phyloP scores from a whole-genome alignment of 176 grass and related monocot species.

The Eragrostis nindensis region DNA sequence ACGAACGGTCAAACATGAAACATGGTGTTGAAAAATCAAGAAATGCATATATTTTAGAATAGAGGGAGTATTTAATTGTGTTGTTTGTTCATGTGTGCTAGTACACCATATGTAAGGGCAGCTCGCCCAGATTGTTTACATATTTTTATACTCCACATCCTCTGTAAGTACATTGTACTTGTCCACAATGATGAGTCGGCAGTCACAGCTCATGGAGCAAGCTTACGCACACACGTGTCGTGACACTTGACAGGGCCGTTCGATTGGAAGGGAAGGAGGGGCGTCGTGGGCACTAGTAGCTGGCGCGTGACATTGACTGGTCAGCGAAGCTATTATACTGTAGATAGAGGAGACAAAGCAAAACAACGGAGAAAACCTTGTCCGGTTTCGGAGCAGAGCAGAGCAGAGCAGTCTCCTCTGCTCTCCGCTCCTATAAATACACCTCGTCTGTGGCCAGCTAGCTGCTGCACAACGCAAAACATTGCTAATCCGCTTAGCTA shows the following conservation, averaged over 20 bases:
- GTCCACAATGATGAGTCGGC: background rate
- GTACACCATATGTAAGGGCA: too few species aligned
- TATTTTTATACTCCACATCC: too few species aligned
- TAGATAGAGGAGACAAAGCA: background rate
- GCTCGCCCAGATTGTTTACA: too few species aligned
- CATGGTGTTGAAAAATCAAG: too few species aligned
- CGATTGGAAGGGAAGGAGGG: too few species aligned
- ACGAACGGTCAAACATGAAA: too few species aligned
- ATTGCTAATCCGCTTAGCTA: background rate
- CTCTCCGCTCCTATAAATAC: background rate
- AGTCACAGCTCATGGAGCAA: background rate
- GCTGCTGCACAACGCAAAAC: background rate
- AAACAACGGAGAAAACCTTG: conserved; percentile 2
- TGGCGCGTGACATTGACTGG: too few species aligned
- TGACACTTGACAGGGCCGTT: background rate
- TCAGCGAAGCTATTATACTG: background rate
- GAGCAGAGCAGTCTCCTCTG: background rate
- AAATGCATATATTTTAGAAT: too few species aligned
- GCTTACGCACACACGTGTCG: background rate
- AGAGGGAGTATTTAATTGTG: too few species aligned
- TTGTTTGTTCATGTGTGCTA: too few species aligned
- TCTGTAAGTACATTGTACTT: background rate
- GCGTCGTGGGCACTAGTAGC: too few species aligned
- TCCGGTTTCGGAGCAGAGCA: conserved; percentile 30
- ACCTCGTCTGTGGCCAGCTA: background rate